Base-by-base conservation (phyloP, 1,284 basidiomycete genomes). In the Exsudoporus floridanus region DNA sequence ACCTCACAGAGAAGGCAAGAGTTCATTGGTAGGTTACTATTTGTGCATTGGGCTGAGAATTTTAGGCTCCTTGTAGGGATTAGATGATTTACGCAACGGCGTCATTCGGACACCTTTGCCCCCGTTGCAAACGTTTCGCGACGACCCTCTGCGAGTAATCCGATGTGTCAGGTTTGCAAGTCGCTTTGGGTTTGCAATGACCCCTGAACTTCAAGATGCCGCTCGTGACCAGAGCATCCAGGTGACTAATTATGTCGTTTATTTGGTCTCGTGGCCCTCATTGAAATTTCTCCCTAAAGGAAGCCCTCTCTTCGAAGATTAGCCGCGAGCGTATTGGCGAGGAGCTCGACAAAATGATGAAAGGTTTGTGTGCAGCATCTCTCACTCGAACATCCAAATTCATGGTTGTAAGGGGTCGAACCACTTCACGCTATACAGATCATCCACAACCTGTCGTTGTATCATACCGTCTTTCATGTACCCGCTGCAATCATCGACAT, bases 131-230 rank as follows among this genome's bases (percentile, higher is more conserved):
- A 99, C 97, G 0, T 99, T 99, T 66, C 73, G 84, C 33, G 97
- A 99, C 61, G 97, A 99, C 68, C 97, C 97, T 4, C 74, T 99
- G 7, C 85, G 97, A 3, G 85, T 99, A 12, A 74, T 99, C 31
- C 84, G 97, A 33, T 95, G 93, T 59, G 75, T 99, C 16, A 79
- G 97, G 50, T 99, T 99, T 69, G 88, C 95, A 0, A 92, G 90
- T 62, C 80, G 97, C 28, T 94, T 94, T 67, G 87, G 88, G 10
- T 97, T 96, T 63, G 73, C 78, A 14, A 77, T 99, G 52, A 88
- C 90, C n/a, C 71, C 78, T 0, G 88, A 90, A 49, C 78, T 97
- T 25, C 73, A 77, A 47, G 76, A 80, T 5, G 86, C 91, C 8
- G 86, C 87, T 18, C 77, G 74, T 57, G 81, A 91, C 59, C 73